Evolutionary conservation across 176 grass and related monocot genomes (phyloP).

Genomic region (Alopecurus myosuroides): DNA sequence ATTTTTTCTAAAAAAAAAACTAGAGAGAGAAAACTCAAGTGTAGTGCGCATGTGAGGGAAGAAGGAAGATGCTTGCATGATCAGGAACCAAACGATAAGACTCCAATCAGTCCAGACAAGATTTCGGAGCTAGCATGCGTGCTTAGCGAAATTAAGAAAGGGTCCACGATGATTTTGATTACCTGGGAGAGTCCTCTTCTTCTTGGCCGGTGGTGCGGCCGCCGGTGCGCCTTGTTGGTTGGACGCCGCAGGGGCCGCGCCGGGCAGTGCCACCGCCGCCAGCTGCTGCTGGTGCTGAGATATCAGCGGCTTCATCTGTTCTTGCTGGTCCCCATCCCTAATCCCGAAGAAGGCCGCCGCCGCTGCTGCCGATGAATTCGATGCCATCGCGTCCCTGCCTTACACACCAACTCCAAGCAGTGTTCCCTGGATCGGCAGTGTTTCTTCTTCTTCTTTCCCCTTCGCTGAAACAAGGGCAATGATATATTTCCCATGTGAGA

Average conservation of each 20-base stretch:
- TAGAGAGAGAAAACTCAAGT: constrained; percentile 15
- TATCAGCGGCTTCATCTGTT: constrained; percentile 76
- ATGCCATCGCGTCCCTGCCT: constrained; percentile 61
- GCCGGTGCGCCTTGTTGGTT: constrained; percentile 11
- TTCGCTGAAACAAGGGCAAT: constrained; percentile 25
- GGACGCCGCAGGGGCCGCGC: constrained; percentile 9
- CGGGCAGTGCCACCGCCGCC: constrained; percentile 31
- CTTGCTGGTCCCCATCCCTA: constrained; percentile 81
- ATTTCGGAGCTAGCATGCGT: constrained; percentile 15
- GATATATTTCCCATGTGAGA: constrained; percentile 44
- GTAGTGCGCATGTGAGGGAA: constrained; percentile 38
- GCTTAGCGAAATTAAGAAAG: constrained; percentile 2
- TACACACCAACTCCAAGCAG: neutral
- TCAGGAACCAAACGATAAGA: constrained; percentile 46
- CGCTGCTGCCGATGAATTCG: constrained; percentile 65
- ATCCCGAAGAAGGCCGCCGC: constrained; percentile 73
- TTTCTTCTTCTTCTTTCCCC: constrained; percentile 23
- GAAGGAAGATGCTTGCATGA: constrained; percentile 38
- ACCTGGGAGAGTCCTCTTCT: constrained; percentile 88
- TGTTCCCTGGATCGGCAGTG: constrained; percentile 27
- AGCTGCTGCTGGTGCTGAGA: constrained; percentile 56
- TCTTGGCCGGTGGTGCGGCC: constrained; percentile 60
- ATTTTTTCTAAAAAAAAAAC: neutral
- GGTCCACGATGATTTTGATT: constrained; percentile 55
- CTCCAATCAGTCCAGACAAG: constrained; percentile 45